Evolutionary conservation across 2,329 filamentous ascomycete genomes (phyloP), one percentile per base, ranked within the genome.

Genomic region (Ciborinia camelliae): DNA sequence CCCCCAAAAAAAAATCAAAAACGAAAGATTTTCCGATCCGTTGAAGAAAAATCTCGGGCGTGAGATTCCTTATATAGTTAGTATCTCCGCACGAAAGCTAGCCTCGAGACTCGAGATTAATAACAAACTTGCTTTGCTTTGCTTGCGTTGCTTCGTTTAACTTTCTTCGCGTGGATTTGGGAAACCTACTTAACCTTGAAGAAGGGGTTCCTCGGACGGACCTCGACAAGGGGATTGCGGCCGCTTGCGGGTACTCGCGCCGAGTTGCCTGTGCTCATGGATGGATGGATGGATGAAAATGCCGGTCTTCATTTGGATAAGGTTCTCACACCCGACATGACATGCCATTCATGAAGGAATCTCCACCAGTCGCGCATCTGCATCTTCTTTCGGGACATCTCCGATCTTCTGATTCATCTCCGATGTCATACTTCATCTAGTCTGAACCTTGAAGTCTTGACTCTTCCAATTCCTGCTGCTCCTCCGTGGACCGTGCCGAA

Each of bases 371-470:
- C 54, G 39, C 54, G 54, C 54, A 58, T 32, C 54, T 58, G 39
- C 54, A 58, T 30, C 60, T 62, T 52, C 60, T 62, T 62, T 53
- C 58, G 58, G 58, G 28, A 41, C 58, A 12, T 37, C 58, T 53
- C 47, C 58, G 58, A 62, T 62, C n/a, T n/a, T n/a, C n/a, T n/a
- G n/a, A n/a, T 39, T 53, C 58, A 12, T 37, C 58, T 53, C 47
- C 58, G 58, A 62, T 62, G 59, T 41, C 35, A 53, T 53, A 32
- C 39, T 58, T 58, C 20, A 58, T n/a, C n/a, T n/a, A n/a, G n/a
- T n/a, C n/a, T n/a, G n/a, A n/a, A n/a, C n/a, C n/a, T n/a, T n/a
- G n/a, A n/a, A n/a, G n/a, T n/a, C n/a, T n/a, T n/a, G n/a, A n/a
- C n/a, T n/a, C n/a, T n/a, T n/a, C n/a, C n/a, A n/a, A n/a, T n/a